Base-by-base conservation (phyloP, 2,329 filamentous ascomycete species). In the Tolypocladium sp. region DNA sequence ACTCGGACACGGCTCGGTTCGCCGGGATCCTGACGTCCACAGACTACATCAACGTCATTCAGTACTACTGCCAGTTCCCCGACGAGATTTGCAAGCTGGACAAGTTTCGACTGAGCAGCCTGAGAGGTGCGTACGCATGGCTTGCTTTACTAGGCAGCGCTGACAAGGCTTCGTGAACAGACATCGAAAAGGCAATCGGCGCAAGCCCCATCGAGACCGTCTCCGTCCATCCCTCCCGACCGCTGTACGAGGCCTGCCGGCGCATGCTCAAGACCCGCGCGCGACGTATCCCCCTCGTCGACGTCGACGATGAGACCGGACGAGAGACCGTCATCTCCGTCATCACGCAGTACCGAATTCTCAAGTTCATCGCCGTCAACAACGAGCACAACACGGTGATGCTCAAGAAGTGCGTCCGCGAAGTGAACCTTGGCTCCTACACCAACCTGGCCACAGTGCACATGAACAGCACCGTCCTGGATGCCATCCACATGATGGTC, bases 311-410 rank as follows among this genome's bases (percentile, higher is more conserved):
- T 70, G 94, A 99, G 75, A 99, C 94, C 2, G 87, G 90, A 59
- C 85, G 92, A 63, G 87, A 94, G 69, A 94, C 93, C 76, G 92
- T 99, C 22, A 90, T 99, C 62, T 97, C 92, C 67, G 94, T 99
- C 62, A 90, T 99, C 60, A 99, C 94, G 0, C 94, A 99, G 74
- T 99, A 99, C 75, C 89, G 95, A 60, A 97, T 99, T 66, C 84
- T 99, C 64, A 99, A 99, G 73, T 99, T 99, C 73, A 95, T 99
- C 62, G 92, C 94, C 13, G 93, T 99, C 74, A 99, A 99, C 74
- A 85, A 84, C 66, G 84, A 87, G 68, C 86, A 88, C 66, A 90
- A 96, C 70, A 97, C 93, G 5, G 88, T 95, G 67, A 84, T 92
- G 70, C 77, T 99, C 62, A 90, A 91, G 70, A 97, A 96, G 76